Conservation (phyloP, 352 stramenopile species). For the Globisporangium sylvaticum region DNA sequence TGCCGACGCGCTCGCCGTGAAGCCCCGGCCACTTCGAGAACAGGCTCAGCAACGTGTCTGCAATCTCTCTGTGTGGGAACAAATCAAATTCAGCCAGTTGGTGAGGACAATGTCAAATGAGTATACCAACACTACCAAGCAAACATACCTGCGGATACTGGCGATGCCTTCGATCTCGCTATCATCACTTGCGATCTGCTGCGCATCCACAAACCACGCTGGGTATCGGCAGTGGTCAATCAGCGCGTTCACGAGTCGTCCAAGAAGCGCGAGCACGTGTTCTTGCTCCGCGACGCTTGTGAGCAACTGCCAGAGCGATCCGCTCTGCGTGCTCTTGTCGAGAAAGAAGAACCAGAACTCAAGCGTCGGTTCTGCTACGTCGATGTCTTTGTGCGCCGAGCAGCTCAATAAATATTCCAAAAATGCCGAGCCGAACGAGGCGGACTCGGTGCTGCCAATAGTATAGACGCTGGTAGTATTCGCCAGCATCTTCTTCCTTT, state of each 20-base stretch:
- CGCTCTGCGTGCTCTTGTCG: conserved; percentile 47
- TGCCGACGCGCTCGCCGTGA: conserved; percentile 27
- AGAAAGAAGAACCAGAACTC: conserved; percentile 90
- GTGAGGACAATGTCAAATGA: not conserved
- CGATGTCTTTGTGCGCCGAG: conserved; percentile 45
- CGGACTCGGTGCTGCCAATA: not conserved
- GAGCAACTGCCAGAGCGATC: conserved; percentile 40
- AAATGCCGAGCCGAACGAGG: conserved; percentile 29
- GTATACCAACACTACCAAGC: not conserved
- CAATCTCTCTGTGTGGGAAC: conserved; percentile 53
- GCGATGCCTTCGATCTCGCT: conserved; percentile 48
- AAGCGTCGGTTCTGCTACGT: conserved; percentile 65
- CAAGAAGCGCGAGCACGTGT: conserved; percentile 42
- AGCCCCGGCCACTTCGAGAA: conserved; percentile 76
- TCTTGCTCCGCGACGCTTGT: conserved; percentile 22
- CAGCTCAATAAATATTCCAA: conserved; percentile 63
- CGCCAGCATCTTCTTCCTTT: not conserved
- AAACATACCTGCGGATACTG: conserved; percentile 48
- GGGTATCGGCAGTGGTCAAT: conserved; percentile 68
- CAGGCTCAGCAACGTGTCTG: conserved; percentile 74
- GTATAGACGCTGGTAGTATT: not conserved
- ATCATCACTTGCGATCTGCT: conserved; percentile 56
- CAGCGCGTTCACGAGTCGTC: conserved; percentile 61
- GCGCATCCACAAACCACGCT: conserved; percentile 43
- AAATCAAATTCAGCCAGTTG: not conserved